Percentiles rank a stretch among this genome's conserved stretches.
Conservation (phyloP, 108 stramenopile species). For the Schizochytrium sp. region DNA sequence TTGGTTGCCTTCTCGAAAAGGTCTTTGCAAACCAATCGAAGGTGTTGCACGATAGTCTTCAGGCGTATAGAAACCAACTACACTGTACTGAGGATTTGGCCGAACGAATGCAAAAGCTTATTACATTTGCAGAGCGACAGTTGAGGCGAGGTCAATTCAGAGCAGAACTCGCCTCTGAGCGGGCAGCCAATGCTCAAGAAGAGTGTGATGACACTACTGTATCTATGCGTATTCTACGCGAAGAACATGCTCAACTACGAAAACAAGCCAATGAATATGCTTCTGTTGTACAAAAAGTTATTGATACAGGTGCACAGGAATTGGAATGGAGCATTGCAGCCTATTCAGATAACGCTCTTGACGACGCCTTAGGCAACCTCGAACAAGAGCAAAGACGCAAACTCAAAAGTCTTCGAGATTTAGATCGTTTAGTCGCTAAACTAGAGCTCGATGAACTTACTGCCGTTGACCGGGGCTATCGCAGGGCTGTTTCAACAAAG, state of each 20-base stretch:
- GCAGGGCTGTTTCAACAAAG: no score
- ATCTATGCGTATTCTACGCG: conserved; percentile 9
- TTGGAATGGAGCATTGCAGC: conserved; percentile 31
- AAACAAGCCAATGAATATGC: neutral
- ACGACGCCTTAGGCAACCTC: neutral
- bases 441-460: conserved; percentile 17
- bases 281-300: neutral
- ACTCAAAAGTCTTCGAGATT: neutral
- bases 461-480: neutral
- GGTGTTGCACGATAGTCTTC: conserved; percentile 4
- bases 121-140: conserved; percentile 48
- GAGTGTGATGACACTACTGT: conserved; percentile 6
- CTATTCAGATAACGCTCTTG: conserved; percentile 11
- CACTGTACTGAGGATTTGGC: neutral
- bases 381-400: conserved; percentile 31
- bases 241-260: conserved; percentile 29
- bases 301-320: neutral
- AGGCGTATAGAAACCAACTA: neutral
- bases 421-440: neutral
- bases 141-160: neutral
- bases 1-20: neutral
- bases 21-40: neutral
- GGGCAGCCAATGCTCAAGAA: neutral
- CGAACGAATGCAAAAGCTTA: conserved; percentile 21
- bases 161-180: conserved; percentile 33